Base-by-base conservation (phyloP, 106 monocot genomes). In the Dioscorea zingiberensis region DNA sequence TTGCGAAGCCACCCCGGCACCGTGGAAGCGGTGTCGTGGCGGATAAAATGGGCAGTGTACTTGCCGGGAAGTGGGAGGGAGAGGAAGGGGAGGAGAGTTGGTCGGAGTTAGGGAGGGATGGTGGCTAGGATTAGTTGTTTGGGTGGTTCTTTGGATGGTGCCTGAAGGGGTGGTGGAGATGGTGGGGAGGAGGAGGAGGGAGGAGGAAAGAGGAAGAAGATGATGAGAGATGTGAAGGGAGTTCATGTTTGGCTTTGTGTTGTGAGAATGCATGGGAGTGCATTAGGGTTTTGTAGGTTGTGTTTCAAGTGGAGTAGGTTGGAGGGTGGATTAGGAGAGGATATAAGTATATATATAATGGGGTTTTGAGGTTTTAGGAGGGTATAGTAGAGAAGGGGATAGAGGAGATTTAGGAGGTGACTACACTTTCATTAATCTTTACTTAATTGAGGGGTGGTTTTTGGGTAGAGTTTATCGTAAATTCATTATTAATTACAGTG, bases 1-100 rank as follows among this genome's bases (percentile, higher is more conserved):
- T 68, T 81, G 58, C 88, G 63, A 78, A 80, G 30, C 88, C 93
- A 13, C n/a, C n/a, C 83, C 85, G 29, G 89, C 85, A n/a, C 67
- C 77, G n/a, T n/a, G 16, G 83, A 71, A 13, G 69, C 65, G 14
- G 93, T 76, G 28, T 44, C 55, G 3, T 26, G 30, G 32, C 93
- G 82, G 53, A 82, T 18, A 68, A 93, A 64, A 80, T 67, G 76
- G 13, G 74, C 82, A 0, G 70, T 49, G 80, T 85, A 93, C 66
- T 78, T 85, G 28, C 83, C 85, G 21, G 78, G 75, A 0, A 83
- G n/a, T n/a, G 85, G 28, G 83, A 93, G 23, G 83, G 63, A 57
- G 88, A 69, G 80, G 88, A 85, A 5, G 77, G 83, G 4, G 55
- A 21, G 12, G 80, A n/a, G n/a, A 18, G 73, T n/a, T 59, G 17